Evolutionary conservation across 2,329 filamentous ascomycete species (phyloP).

Genomic region (Boeremia lycopersici): DNA sequence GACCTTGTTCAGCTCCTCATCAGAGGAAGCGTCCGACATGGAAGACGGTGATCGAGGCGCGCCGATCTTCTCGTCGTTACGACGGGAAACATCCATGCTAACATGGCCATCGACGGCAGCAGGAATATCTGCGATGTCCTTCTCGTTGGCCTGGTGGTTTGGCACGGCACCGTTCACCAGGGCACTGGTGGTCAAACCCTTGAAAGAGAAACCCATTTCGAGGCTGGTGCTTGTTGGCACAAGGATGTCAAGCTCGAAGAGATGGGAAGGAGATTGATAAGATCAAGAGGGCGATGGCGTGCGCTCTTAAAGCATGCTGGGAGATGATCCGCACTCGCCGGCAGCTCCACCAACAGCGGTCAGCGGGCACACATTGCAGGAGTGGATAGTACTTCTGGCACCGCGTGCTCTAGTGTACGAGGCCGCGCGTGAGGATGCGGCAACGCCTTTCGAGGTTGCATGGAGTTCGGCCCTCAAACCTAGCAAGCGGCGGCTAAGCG

Average conservation of each 20-base stretch:
- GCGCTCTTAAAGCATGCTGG: conserved; percentile 29
- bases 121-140: conserved; percentile 37
- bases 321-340: conserved; percentile 16
- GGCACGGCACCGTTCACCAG: conserved; percentile 27
- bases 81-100: conserved; percentile 30
- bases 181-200: conserved; percentile 36
- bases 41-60: conserved; percentile 23
- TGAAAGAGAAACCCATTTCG: conserved; percentile 43
- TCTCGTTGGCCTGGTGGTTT: conserved; percentile 23
- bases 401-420: conserved; percentile 17
- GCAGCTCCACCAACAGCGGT: conserved; percentile 13
- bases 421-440: conserved; percentile 20
- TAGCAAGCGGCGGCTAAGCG: conserved; percentile 18
- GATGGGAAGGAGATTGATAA: conserved; percentile 33
- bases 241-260: conserved; percentile 4
- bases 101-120: conserved; percentile 36
- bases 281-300: conserved; percentile 23
- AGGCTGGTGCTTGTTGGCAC: conserved; percentile 1
- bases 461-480: conserved; percentile 3
- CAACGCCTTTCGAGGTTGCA: conserved; percentile 14
- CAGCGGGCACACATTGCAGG: conserved; percentile 20
- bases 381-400: conserved; percentile 16
- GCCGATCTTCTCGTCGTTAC: conserved; percentile 37
- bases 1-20: conserved; percentile 41
- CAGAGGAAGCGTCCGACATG: conserved; percentile 22